These are phyloP conservation scores for Saccharum hybrid DNA, from an alignment of 202 grass and related monocot species.

Conservation along the genomic window DNA sequence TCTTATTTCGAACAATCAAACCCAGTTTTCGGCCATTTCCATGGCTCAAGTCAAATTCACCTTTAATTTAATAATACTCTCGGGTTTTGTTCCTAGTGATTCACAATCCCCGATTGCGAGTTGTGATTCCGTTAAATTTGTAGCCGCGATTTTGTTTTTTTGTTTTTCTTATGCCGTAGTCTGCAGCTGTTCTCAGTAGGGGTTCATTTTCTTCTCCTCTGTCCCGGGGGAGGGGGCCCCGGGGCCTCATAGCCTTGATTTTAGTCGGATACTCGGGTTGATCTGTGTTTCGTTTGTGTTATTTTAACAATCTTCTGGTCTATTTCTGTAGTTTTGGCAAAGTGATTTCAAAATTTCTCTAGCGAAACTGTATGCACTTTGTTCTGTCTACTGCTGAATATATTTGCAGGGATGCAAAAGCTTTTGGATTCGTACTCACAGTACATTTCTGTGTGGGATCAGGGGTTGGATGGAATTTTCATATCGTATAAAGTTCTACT, in stretches of 20 bases:
- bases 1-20: background rate
- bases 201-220: background rate
- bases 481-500: background rate
- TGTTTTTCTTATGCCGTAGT: background rate
- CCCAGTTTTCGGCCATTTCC: background rate
- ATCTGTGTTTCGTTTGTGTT: background rate
- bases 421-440: background rate
- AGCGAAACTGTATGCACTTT: background rate
- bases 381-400: background rate
- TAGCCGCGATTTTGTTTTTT: background rate
- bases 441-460: background rate
- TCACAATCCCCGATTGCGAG: background rate
- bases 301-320: background rate
- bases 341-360: conserved; percentile 1
- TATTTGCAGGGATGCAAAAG: background rate
- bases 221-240: too few relatives aligned
- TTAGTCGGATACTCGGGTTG: background rate
- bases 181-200: conserved; percentile 16
- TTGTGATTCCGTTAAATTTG: background rate
- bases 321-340: background rate
- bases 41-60: background rate
- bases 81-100: background rate
- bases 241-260: background rate
- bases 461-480: background rate
- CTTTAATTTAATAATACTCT: background rate